Base-by-base conservation (phyloP, 305 asterid species). In the Fraxinus xanthoxyloides region DNA sequence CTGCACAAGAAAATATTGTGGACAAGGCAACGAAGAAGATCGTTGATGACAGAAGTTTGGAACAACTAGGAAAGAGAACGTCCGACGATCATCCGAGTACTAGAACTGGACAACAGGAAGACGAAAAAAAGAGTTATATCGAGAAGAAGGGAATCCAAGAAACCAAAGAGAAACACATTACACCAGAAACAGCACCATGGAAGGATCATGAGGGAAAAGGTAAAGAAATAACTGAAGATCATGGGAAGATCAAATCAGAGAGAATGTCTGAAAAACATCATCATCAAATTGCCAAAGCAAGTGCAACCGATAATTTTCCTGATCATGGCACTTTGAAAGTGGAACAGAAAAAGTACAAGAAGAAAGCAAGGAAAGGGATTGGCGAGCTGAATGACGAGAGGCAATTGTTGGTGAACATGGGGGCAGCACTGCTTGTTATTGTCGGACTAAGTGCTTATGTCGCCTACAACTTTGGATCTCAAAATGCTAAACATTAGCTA, bases 391-490 rank as follows among this genome's bases (percentile, higher is more conserved):
- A 88, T 77, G 96, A 92, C 83, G 95, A 93, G 79, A 88, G 92
- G 86, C 92, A 88, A 69, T 79, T 92, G 86, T 81, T 94, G 84
- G 92, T 89, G 85, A 93, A 93, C 79, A 86, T 90, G 87, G 97
- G 93, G 46, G 93, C 78, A 1, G 93, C 93, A 1, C 84, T 90
- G 89, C 87, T 94, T 79, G 97, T 94, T 74, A 85, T 93, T 80
- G 89, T 91, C 80, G 92, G 95, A 38, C 90, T 94, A 72, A 93
- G 92, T 3, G 88, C 91, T 72, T 89, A 89, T 74, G 81, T 88
- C 80, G 82, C 90, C 73, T 86, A 86, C 88, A 86, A 79, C 76
- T 85, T 86, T 65, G 83, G 86, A 75, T 51, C 84, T 35, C 78
- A 75, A 38, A 80, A 81, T n/a, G 77, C 85, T 63, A 78, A 77